A percentile compares a stretch with the other conserved stretches of the same genome.
phyloP scores from a whole-genome alignment of 495 filamentous ascomycete species.

The Pseudevernia furfuracea region DNA sequence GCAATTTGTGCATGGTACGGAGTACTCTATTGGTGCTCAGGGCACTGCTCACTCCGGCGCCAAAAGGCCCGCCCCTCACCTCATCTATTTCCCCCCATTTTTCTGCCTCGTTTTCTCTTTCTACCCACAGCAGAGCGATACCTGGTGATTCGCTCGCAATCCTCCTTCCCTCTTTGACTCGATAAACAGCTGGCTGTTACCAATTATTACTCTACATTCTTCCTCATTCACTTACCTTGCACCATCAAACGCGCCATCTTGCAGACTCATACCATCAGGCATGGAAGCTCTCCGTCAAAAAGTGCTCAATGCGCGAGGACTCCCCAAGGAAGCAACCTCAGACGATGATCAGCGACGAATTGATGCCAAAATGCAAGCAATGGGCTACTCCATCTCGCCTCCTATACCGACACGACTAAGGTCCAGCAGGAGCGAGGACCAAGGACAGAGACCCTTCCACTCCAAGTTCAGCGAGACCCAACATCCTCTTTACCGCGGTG shows the following conservation, averaged over 20 bases:
- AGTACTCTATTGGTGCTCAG: too few species aligned
- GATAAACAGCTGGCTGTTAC: neutral
- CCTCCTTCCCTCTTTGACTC: neutral
- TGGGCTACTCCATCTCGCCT: constrained; percentile 23
- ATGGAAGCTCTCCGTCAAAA: constrained; percentile 30
- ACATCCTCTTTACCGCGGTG: constrained; percentile 16
- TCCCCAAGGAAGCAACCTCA: constrained; percentile 8
- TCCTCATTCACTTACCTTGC: neutral
- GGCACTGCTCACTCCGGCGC: neutral
- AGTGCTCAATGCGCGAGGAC: constrained; percentile 18
- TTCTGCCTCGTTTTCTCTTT: too few species aligned
- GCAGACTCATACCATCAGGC: constrained; percentile 25
- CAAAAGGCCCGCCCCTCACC: neutral
- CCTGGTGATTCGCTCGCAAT: neutral
- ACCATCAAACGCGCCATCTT: neutral
- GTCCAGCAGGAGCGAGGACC: constrained; percentile 14
- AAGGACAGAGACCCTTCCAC: constrained; percentile 18
- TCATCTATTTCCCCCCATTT: neutral
- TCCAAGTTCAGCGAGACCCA: constrained; percentile 23
- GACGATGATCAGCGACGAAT: constrained; percentile 18
- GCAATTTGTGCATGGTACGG: too few species aligned
- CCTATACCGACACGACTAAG: constrained; percentile 17
- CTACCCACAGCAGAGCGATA: neutral
- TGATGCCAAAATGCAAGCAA: constrained; percentile 22
- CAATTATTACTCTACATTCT: neutral